phyloP scores from a whole-genome alignment of 768 basidiomycete species.

The Lactarius hengduanensis region DNA sequence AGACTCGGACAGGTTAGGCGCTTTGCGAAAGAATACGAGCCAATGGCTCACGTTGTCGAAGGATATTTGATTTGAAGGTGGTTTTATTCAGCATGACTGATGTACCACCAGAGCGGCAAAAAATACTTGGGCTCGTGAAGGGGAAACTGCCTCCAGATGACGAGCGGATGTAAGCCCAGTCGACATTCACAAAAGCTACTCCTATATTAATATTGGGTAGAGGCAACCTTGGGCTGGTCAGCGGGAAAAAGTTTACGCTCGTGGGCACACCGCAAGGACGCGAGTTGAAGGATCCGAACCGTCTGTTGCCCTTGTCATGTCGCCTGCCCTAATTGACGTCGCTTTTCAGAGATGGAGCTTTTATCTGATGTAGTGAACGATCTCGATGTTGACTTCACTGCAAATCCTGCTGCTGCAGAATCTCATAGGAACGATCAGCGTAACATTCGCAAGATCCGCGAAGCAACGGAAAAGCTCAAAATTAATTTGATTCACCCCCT shows the following conservation, averaged over 20 bases:
- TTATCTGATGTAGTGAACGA: constrained; percentile 77
- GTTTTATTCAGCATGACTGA: constrained; percentile 64
- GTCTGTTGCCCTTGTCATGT: constrained; percentile 36
- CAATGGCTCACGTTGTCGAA: constrained; percentile 33
- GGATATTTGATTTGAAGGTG: constrained; percentile 79
- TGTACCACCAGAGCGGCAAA: constrained; percentile 83
- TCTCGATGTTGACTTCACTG: constrained; percentile 76
- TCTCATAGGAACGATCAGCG: constrained; percentile 71
- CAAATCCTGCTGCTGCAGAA: constrained; percentile 55
- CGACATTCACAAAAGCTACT: not conserved
- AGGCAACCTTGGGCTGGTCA: constrained; percentile 54
- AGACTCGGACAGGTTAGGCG: constrained; percentile 68
- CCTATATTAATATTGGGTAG: constrained; percentile 36
- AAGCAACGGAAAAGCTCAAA: constrained; percentile 62
- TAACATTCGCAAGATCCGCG: constrained; percentile 78
- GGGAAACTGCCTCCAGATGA: constrained; percentile 80
- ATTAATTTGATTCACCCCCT: constrained; percentile 75
- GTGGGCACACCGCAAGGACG: constrained; percentile 84
- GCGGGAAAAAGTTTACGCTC: constrained; percentile 77
- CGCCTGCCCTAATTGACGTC: not conserved
- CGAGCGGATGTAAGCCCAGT: constrained; percentile 50
- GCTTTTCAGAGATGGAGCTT: constrained; percentile 51
- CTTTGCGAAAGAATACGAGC: not conserved
- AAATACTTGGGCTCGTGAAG: constrained; percentile 82
- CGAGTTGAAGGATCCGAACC: constrained; percentile 78